Evolutionary conservation across 306 rosid species (phyloP).

Genomic region (Trichosanthes truncata): DNA sequence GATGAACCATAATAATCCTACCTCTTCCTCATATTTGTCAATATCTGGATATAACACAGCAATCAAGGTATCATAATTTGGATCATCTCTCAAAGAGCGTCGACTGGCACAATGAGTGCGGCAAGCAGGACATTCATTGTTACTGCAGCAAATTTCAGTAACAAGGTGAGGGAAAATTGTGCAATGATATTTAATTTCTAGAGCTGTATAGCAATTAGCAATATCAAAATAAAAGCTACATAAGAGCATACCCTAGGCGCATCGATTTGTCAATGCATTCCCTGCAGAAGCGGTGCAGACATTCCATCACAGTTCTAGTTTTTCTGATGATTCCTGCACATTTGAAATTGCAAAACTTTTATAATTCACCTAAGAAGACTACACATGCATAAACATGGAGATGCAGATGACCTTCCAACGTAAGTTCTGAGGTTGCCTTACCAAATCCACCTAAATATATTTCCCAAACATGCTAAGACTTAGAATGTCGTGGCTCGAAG

Average conservation of each 20-base stretch:
- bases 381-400: not conserved
- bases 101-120: conserved; percentile 92
- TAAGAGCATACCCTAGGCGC: conserved; percentile 58
- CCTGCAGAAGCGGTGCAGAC: conserved; percentile 86
- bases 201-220: not conserved
- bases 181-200: not conserved
- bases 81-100: conserved; percentile 76
- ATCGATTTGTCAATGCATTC: conserved; percentile 90
- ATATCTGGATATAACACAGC: conserved; percentile 68
- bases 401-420: not conserved
- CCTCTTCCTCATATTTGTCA: conserved; percentile 71
- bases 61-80: conserved; percentile 64
- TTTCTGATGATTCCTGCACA: conserved; percentile 70
- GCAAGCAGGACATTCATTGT: conserved; percentile 85
- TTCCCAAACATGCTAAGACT: not conserved
- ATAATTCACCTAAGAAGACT: not conserved
- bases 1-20: conserved; percentile 8
- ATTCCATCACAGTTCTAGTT: conserved; percentile 79
- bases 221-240: conserved; percentile 6
- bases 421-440: not conserved
- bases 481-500: not conserved
- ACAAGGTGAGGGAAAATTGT: not conserved
- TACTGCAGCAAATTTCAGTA: conserved; percentile 30
- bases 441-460: not conserved
- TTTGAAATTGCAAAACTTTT: not conserved